Evolutionary conservation across 768 basidiomycete genomes (phyloP), one percentile per base, ranked within the genome.

Genomic region (Cubamyces sp.): DNA sequence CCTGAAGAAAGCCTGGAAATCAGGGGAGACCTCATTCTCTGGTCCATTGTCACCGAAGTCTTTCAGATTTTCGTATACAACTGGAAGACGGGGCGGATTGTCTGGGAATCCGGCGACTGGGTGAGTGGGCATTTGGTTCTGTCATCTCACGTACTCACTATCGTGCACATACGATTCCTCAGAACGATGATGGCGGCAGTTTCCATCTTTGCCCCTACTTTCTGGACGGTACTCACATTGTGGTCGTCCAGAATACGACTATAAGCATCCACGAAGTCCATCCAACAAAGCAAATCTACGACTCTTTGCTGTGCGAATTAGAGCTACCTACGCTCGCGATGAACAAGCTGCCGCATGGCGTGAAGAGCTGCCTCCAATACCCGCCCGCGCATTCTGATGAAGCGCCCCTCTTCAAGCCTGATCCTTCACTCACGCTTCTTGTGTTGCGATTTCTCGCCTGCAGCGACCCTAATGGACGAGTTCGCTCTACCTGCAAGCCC

Each of bases 1-100:
- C 49, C 57, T 0, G 41, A 42, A 25, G 57, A 59, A 30, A 15
- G 21, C 7, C 8, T 59, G n/a, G 49, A 59, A 11, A 59, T 59
- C 8, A 51, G 39, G 28, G 57, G 49, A 0, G 57, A 59, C 28
- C 49, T 51, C 26, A 19, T 51, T n/a, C 49, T 28, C 3, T 59
- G 57, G 57, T 51, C 40, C 5, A 26, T 59, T 5, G 21, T 16
- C 12, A 30, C 49, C 12, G 57, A 58, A 39, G 19, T 9, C 40
- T 19, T 40, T 16, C 39, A 50, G 1, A 23, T 45, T 28, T 34
- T 19, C n/a, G 57, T 59, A 3, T n/a, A 30, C 5, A 59, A 59
- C 41, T 59, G 57, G 57, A 51, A 59, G 57, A 59, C 57, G 2
- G 57, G 50, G 5, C 3, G 19, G 0, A 21, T 45, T 7, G 19